These are phyloP conservation scores for Alternaria viburni DNA, from an alignment of 2,329 filamentous ascomycete genomes.

Conservation along the genomic window DNA sequence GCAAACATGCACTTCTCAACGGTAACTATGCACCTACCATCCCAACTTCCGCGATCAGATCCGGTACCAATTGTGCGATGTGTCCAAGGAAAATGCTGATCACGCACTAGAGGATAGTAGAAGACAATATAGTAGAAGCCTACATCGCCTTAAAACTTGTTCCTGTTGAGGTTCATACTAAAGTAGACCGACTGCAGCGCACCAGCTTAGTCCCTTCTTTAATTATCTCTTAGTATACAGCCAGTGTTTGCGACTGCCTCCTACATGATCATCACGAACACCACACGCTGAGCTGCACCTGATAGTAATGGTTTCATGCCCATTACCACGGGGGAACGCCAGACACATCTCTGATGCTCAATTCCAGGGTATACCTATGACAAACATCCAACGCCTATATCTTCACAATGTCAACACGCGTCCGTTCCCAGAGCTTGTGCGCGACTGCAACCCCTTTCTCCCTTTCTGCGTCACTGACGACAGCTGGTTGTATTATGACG, in stretches of 20 bases:
- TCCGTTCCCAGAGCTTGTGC: constrained; percentile 81
- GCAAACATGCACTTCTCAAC: neutral
- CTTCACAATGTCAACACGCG: constrained; percentile 84
- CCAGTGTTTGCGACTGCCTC: neutral
- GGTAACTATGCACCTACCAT: neutral
- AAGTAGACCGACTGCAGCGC: neutral
- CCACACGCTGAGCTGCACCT: neutral
- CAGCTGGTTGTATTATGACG: constrained; percentile 74
- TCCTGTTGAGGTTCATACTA: neutral
- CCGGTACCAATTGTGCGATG: neutral
- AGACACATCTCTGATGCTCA: neutral
- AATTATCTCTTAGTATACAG: neutral
- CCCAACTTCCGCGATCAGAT: neutral
- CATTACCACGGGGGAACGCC: neutral
- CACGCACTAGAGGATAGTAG: neutral
- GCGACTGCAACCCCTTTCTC: constrained; percentile 62
- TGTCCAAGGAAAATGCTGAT: neutral
- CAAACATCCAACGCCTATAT: constrained; percentile 55
- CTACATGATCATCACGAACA: neutral
- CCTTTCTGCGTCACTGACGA: constrained; percentile 64
- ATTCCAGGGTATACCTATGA: neutral
- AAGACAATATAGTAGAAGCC: neutral
- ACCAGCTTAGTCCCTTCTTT: neutral
- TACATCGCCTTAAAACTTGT: neutral
- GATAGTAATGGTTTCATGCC: neutral